These are phyloP conservation scores for Cystobasidium sp. DNA, from an alignment of 1,284 basidiomycete genomes.

Conservation along the genomic window DNA sequence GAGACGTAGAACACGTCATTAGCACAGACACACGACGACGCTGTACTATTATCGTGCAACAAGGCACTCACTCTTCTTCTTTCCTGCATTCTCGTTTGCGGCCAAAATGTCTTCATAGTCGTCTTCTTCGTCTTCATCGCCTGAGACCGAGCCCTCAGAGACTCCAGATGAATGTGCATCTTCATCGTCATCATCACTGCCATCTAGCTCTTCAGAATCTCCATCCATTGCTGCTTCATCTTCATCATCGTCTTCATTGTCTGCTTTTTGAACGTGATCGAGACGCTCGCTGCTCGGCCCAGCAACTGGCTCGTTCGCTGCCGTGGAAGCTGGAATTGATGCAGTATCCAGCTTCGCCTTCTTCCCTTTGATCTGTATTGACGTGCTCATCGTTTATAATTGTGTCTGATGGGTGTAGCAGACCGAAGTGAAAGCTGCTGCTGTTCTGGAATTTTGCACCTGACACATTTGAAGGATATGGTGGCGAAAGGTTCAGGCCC, in stretches of 20 bases:
- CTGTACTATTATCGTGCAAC: background rate
- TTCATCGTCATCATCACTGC: conserved; percentile 30
- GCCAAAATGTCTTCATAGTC: conserved; percentile 45
- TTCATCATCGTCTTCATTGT: conserved; percentile 24
- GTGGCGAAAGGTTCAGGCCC: background rate
- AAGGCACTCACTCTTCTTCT: conserved; percentile 35
- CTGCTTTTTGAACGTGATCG: conserved; percentile 17
- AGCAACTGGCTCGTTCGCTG: conserved; percentile 16
- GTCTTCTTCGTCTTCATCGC: conserved; percentile 42
- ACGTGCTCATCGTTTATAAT: background rate
- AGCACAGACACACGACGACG: background rate
- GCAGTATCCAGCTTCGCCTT: conserved; percentile 17
- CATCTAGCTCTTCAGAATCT: conserved; percentile 33
- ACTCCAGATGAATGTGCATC: conserved; percentile 44
- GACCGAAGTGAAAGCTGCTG: background rate
- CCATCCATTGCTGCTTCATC: background rate
- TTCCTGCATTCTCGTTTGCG: conserved; percentile 47
- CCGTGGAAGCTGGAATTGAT: background rate
- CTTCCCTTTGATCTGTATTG: background rate
- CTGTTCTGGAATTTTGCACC: conserved; percentile 2
- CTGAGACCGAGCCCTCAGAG: conserved; percentile 26
- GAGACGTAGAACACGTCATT: background rate
- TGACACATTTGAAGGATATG: background rate
- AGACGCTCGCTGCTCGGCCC: conserved; percentile 41
- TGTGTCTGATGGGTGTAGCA: conserved; percentile 3